Percentiles rank a stretch among this genome's conserved stretches.
Evolutionary conservation across 2,329 filamentous ascomycete species (phyloP).

Genomic region (Rutstroemia sp.): DNA sequence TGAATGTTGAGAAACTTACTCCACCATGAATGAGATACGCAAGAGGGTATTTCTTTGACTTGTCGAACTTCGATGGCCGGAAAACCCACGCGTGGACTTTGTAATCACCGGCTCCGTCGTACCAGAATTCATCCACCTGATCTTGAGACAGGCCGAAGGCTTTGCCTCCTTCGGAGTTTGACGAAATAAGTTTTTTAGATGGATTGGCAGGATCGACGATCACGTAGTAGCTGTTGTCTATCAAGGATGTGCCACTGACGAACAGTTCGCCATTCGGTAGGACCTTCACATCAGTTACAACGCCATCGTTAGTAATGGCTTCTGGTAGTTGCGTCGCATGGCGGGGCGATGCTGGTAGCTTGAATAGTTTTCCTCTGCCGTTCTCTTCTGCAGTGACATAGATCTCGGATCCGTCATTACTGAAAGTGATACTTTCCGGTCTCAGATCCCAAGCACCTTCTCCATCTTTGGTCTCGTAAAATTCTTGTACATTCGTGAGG

Average conservation of each 20-base stretch:
- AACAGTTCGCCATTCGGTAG: conserved; percentile 49
- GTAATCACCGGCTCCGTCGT: conserved; percentile 53
- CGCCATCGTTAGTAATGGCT: conserved; percentile 45
- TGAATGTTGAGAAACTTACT: conserved; percentile 11
- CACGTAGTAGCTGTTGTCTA: conserved; percentile 66
- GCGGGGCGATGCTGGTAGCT: conserved; percentile 47
- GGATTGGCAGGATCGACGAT: conserved; percentile 39
- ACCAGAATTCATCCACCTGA: conserved; percentile 65
- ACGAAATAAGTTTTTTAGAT: conserved; percentile 44
- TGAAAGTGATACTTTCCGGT: conserved; percentile 51
- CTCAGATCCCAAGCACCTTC: conserved; percentile 54
- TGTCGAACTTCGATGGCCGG: conserved; percentile 60
- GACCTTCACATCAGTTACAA: conserved; percentile 44
- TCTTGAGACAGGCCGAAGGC: conserved; percentile 56
- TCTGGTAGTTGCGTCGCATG: conserved; percentile 42
- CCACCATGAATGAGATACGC: conserved; percentile 78
- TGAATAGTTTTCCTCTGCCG: conserved; percentile 56
- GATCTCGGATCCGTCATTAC: conserved; percentile 51
- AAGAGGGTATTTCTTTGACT: conserved; percentile 66
- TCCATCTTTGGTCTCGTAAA: conserved; percentile 55
- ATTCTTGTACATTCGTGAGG: conserved; percentile 51
- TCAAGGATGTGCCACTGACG: conserved; percentile 57
- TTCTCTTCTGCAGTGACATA: conserved; percentile 69
- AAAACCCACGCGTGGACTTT: conserved; percentile 58
- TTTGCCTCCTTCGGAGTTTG: conserved; percentile 57